These are phyloP conservation scores for Eleusine indica DNA, from an alignment of 176 grass and related monocot genomes.

Conservation along the genomic window DNA sequence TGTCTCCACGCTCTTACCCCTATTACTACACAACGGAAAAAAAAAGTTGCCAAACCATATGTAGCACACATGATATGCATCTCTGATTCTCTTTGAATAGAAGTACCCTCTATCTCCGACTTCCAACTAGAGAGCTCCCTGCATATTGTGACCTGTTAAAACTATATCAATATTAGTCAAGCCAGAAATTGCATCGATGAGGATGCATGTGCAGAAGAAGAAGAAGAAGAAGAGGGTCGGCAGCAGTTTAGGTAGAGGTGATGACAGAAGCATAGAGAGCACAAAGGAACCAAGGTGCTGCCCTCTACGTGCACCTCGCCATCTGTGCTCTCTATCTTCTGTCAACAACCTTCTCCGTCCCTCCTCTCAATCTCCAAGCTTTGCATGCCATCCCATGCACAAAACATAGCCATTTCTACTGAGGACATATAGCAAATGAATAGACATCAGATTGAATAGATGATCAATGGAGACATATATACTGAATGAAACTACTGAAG, in stretches of 20 bases:
- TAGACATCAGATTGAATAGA: background rate
- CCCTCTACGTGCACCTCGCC: conserved; percentile 25
- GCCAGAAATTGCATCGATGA: background rate
- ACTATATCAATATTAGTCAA: background rate
- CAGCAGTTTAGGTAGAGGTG: background rate
- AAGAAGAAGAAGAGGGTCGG: background rate
- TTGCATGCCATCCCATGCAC: background rate
- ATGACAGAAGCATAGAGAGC: conserved; percentile 63
- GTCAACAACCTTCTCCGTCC: conserved; percentile 41
- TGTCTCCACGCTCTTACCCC: background rate
- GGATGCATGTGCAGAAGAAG: background rate
- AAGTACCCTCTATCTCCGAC: background rate
- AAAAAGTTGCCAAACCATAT: background rate
- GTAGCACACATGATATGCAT: background rate
- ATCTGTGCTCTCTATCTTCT: conserved; percentile 67
- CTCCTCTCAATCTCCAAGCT: background rate
- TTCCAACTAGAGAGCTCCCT: background rate
- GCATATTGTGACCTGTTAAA: background rate
- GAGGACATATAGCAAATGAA: background rate
- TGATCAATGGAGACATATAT: no score
- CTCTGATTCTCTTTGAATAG: background rate
- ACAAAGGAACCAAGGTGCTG: conserved; percentile 43
- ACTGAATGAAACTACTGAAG: no score
- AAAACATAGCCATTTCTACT: background rate
- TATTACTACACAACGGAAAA: background rate